Percentiles rank a stretch among this genome's conserved stretches.
These are phyloP conservation scores for Emericellopsis terricola DNA, from an alignment of 495 filamentous ascomycete species.

Conservation along the genomic window DNA sequence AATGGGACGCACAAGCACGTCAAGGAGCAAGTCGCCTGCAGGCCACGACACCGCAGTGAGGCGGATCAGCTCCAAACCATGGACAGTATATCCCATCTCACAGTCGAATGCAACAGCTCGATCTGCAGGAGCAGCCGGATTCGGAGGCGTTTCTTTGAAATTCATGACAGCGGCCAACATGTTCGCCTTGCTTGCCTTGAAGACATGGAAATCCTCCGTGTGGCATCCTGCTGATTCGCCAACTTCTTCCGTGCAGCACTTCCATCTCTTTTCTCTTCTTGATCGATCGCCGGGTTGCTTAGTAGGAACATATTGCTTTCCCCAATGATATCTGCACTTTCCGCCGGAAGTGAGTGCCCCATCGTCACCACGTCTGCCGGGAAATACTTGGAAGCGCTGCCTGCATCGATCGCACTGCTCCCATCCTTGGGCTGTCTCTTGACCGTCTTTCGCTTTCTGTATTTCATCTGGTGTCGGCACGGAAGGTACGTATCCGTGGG, in stretches of 20 bases:
- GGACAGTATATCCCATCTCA: conserved; percentile 89
- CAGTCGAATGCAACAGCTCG: conserved; percentile 70
- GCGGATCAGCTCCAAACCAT: conserved; percentile 75
- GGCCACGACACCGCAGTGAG: conserved; percentile 83
- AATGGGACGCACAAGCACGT: conserved; percentile 69
- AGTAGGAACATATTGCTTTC: conserved; percentile 36
- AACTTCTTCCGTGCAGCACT: conserved; percentile 59
- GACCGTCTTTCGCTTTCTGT: conserved; percentile 39
- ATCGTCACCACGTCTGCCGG: conserved; percentile 62
- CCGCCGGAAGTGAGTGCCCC: conserved; percentile 65
- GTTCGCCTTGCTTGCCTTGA: conserved; percentile 61
- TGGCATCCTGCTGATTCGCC: conserved; percentile 59
- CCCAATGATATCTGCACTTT: conserved; percentile 60
- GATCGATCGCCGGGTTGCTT: conserved; percentile 18
- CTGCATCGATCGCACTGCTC: conserved; percentile 80
- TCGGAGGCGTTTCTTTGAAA: conserved; percentile 58
- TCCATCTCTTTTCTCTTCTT: conserved; percentile 38
- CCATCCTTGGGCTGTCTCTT: conserved; percentile 49
- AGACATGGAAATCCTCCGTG: conserved; percentile 56
- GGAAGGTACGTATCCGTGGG: conserved; percentile 57
- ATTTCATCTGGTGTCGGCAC: conserved; percentile 43
- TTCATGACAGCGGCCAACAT: conserved; percentile 60
- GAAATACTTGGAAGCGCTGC: conserved; percentile 80
- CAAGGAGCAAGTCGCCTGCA: conserved; percentile 49
- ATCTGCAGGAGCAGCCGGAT: conserved; percentile 22